These are phyloP conservation scores for Umbellularia californica DNA, from an alignment of 164 flowering plant species.

Conservation along the genomic window DNA sequence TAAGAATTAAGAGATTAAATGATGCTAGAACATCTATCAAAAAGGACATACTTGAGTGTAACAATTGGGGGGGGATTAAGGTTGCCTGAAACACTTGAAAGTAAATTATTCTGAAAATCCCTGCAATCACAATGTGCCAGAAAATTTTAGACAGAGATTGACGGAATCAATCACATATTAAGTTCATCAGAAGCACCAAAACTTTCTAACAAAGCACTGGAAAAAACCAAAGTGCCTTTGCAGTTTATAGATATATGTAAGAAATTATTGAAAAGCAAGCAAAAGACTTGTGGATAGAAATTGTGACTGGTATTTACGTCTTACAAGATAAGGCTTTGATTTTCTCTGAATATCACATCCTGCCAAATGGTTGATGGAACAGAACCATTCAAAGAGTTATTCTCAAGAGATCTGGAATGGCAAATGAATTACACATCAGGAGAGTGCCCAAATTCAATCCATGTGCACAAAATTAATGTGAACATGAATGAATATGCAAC, in stretches of 20 bases:
- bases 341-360: conserved; percentile 35
- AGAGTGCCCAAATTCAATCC: neutral
- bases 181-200: too few species aligned
- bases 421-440: neutral
- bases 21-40: neutral
- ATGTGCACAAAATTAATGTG: neutral
- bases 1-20: neutral
- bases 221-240: too few species aligned
- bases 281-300: neutral
- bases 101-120: conserved; percentile 60
- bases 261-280: neutral
- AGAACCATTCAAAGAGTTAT: conserved; percentile 49
- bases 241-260: neutral
- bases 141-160: conserved; percentile 2
- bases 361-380: conserved; percentile 57
- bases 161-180: too few species aligned
- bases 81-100: conserved; percentile 44
- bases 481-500: neutral
- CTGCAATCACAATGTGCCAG: conserved; percentile 34
- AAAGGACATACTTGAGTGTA: conserved; percentile 47
- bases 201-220: too few species aligned
- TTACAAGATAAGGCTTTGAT: conserved; percentile 54
- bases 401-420: conserved; percentile 50
- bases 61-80: conserved; percentile 65
- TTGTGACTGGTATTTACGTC: conserved; percentile 11